Percentiles rank a stretch among this genome's conserved stretches.
Evolutionary conservation across 2,329 filamentous ascomycete genomes (phyloP).

Genomic region (Fusarium sacchari): DNA sequence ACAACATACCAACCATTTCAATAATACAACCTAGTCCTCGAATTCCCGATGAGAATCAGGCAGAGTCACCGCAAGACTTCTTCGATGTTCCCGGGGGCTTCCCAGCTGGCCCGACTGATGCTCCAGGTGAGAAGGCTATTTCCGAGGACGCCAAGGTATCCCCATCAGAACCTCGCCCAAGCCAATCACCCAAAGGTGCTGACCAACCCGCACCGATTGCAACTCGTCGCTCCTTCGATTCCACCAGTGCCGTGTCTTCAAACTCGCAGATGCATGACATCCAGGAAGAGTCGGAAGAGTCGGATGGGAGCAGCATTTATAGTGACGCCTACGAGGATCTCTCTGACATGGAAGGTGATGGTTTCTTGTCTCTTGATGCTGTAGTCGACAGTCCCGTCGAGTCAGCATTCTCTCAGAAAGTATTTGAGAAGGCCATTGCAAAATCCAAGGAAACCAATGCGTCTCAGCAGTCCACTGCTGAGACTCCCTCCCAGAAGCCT

Average conservation of each 20-base stretch:
- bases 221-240: slow-evolving; percentile 35
- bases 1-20: slow-evolving; percentile 55
- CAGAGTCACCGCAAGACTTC: slow-evolving; percentile 46
- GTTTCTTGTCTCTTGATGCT: slow-evolving; percentile 78
- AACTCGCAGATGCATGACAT: slow-evolving; percentile 49
- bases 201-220: slow-evolving; percentile 7
- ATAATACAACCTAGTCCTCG: slow-evolving; percentile 57
- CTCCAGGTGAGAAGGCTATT: slow-evolving; percentile 1
- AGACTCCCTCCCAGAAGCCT: not conserved
- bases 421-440: slow-evolving; percentile 39
- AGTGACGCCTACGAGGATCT: slow-evolving; percentile 82
- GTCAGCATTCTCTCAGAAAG: slow-evolving; percentile 33
- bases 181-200: not conserved
- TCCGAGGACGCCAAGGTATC: slow-evolving; percentile 1
- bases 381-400: slow-evolving; percentile 69
- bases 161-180: not conserved
- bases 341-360: slow-evolving; percentile 70
- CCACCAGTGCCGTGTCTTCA: slow-evolving; percentile 13
- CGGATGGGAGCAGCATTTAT: slow-evolving; percentile 69
- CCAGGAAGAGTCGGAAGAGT: slow-evolving; percentile 54
- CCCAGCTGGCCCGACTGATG: slow-evolving; percentile 53
- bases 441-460: slow-evolving; percentile 27
- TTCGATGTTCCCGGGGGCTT: slow-evolving; percentile 70
- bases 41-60: slow-evolving; percentile 27
- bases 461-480: not conserved